A percentile compares a stretch with the other conserved stretches of the same genome.
Conservation (phyloP, 2,329 filamentous ascomycete species). For the Rhynchosporium graminicola region DNA sequence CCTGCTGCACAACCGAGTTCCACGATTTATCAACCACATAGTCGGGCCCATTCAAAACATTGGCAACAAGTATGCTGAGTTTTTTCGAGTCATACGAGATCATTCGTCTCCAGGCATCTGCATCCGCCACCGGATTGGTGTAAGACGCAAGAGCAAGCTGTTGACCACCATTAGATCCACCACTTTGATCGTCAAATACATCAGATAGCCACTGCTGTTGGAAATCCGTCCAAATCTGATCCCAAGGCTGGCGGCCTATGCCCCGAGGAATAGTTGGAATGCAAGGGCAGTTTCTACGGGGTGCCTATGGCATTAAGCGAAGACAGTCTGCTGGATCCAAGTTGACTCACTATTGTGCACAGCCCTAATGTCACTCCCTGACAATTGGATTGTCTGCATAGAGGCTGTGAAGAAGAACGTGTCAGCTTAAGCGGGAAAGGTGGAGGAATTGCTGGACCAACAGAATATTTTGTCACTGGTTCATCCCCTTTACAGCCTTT, state of each 20-base stretch:
- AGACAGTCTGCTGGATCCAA: not conserved
- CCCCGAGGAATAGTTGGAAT: not conserved
- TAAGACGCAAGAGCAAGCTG: not conserved
- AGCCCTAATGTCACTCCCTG: not conserved
- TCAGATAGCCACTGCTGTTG: conserved; percentile 16
- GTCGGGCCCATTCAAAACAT: conserved; percentile 4
- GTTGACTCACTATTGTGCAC: not conserved
- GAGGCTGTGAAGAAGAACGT: not conserved
- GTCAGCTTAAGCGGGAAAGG: not conserved
- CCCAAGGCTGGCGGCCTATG: conserved; percentile 7
- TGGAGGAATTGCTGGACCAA: not conserved
- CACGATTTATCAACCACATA: not conserved
- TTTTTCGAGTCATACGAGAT: not conserved
- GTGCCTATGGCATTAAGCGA: not conserved
- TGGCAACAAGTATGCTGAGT: not conserved
- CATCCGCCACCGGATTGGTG: not conserved
- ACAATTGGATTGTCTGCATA: conserved; percentile 6
- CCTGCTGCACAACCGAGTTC: not conserved
- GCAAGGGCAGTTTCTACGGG: not conserved
- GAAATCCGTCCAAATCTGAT: conserved; percentile 2
- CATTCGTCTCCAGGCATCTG: not conserved
- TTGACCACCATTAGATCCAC: not conserved
- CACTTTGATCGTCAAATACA: not conserved
- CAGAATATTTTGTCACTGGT: conserved; percentile 3
- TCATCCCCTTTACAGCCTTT: conserved; percentile 8